Base-by-base conservation (phyloP, 176 grass and related monocot species). In the Bolboschoenus planiculmis region DNA sequence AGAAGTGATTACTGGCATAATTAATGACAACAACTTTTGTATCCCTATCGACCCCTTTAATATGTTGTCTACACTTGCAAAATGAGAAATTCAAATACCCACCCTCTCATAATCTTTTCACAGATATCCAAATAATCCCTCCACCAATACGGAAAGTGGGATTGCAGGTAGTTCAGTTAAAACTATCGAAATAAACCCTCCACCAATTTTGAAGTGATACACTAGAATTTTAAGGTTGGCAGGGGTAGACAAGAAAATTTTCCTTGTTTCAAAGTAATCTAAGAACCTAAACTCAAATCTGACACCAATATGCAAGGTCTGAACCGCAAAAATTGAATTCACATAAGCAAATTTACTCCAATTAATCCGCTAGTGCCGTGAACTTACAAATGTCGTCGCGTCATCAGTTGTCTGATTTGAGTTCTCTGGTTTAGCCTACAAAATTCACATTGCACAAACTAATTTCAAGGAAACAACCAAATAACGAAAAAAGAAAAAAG, bases 331-430 rank as follows among this genome's bases (percentile, higher is more conserved):
- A 10, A 74, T 29, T 31, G 24, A 51, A 76, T 76, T 51, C 6
- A 50, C 5, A 51, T 18, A 31, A 51, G 37, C 37, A 3, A 44
- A 72, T 72, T 72, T 44, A 14, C 8, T 44, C 4, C 3, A 43
- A 40, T 3, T n/a, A 72, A 24, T 21, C 44, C 20, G 9, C n/a
- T 71, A 44, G 13, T 9, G 43, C 43, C 58, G 7, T 63, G 20
- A 78, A 87, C 96, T 63, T 84, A 98, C 89, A 81, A 98, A 98
- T 75, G 87, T 87, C 0, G 92, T 91, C 89, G 91, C 92, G 36
- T 98, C 92, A 70, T 90, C 87, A 60, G 90, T 90, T 76, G 83
- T 91, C 56, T 93, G 96, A 2, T 44, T 86, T 0, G 90, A 93
- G 74, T 78, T 88, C 65, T 98, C 96, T 8, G 86, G 89, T 81